These are phyloP conservation scores for Phoenix dactylifera DNA, from an alignment of 176 grass and related monocot genomes.

Conservation along the genomic window DNA sequence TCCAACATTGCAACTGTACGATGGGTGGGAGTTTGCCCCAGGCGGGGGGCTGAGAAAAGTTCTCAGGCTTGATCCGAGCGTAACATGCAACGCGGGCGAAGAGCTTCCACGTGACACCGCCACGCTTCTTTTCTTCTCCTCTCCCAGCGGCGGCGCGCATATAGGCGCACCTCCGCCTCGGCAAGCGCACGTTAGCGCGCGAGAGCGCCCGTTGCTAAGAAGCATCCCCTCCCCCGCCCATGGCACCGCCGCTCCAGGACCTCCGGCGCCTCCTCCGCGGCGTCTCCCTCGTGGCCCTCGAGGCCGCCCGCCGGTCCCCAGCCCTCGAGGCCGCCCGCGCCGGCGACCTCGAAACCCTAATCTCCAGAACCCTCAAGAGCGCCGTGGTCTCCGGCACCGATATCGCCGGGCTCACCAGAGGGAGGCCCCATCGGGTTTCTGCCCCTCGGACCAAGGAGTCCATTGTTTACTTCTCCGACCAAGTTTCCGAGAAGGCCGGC, in stretches of 20 bases:
- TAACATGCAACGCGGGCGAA: too few species aligned
- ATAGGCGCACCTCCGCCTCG: too few species aligned
- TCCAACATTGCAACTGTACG: too few species aligned
- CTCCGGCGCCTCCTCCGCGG: slow-evolving; percentile 51
- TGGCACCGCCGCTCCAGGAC: slow-evolving; percentile 18
- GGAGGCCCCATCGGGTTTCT: slow-evolving; percentile 33
- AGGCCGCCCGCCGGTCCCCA: slow-evolving; percentile 23
- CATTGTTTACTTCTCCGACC: slow-evolving; percentile 52
- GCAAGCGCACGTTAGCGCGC: too few species aligned
- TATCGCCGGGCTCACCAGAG: slow-evolving; percentile 63
- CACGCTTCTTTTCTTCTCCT: too few species aligned
- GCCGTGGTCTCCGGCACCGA: slow-evolving; percentile 58
- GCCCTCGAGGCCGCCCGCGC: slow-evolving; percentile 2
- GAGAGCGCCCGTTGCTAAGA: too few species aligned
- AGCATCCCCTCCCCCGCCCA: neutral
- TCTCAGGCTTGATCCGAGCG: too few species aligned
- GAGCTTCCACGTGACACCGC: too few species aligned
- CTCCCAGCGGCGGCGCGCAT: too few species aligned
- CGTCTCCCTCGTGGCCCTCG: slow-evolving; percentile 49
- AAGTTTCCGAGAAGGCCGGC: neutral
- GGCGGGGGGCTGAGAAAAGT: too few species aligned
- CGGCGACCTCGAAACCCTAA: slow-evolving; percentile 22
- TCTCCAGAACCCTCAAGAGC: slow-evolving; percentile 16
- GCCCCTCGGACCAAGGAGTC: neutral
- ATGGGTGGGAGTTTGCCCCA: too few species aligned